Base-by-base conservation (phyloP, 768 basidiomycete genomes). In the Podaxis pistillaris region DNA sequence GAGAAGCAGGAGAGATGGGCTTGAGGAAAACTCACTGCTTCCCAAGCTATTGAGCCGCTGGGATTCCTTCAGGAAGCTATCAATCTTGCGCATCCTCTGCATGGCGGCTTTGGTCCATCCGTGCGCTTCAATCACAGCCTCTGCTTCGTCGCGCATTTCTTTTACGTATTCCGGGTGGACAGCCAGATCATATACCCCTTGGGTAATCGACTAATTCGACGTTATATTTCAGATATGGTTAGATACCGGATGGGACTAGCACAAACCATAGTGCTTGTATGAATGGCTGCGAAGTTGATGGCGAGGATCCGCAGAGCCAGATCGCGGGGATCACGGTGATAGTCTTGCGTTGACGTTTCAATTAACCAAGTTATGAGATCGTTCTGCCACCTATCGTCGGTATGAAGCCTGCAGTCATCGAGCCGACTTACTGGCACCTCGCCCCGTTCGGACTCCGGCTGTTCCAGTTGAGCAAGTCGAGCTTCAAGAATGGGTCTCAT, bases 61-160 rank as follows among this genome's bases (percentile, higher is more conserved):
- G 3, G 76, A 75, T 62, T 82, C 81, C 59, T 76, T 76, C 36
- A 82, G 61, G 66, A 82, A 81, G 61, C 81, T 83, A 60, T 82
- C 79, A 12, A 82, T 41, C 65, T 78, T 77, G 60, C 70, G 69
- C 73, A 83, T 74, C 56, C 76, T 76, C n/a, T 66, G 67, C 58
- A 81, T 67, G 1, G 74, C 68, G 12, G 68, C 64, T 56, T 78
- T 77, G 0, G 69, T 71, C 73, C 76, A 80, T 19, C 73, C 78
- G 12, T 78, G 71, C 5, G 70, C 65, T 1, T 54, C 49, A 13
- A 79, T 47, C 6, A 76, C 68, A 1, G 55, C 53, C 46, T 80
- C 76, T 2, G 81, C 70, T 67, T 85, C 83, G 56, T 81, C 75
- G 0, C 82, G 75, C 28, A 84, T 51, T 12, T 73, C 69, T 6